Percentiles rank a stretch among this genome's conserved stretches.
phyloP scores from a whole-genome alignment of 2,329 filamentous ascomycete genomes.

The Penicillium sp. region DNA sequence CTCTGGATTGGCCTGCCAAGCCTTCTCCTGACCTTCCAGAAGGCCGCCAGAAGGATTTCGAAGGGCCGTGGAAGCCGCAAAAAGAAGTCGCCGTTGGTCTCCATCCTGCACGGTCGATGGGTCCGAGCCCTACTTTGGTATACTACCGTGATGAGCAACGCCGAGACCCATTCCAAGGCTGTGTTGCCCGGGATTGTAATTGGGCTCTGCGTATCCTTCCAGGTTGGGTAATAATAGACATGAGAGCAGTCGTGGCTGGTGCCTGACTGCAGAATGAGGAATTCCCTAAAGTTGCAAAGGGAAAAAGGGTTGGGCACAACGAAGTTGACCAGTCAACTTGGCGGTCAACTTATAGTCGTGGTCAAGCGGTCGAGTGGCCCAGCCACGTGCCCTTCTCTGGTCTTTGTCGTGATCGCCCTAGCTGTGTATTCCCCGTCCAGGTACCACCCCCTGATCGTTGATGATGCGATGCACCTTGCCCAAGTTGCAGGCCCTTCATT shows the following conservation, averaged over 20 bases:
- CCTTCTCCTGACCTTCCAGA: slow-evolving; percentile 27
- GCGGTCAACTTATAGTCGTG: not conserved
- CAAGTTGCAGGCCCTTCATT: not conserved
- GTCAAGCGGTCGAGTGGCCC: not conserved
- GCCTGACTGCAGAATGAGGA: not conserved
- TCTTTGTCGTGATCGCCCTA: slow-evolving; percentile 12
- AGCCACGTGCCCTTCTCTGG: slow-evolving; percentile 1
- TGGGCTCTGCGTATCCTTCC: not conserved
- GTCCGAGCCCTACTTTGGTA: slow-evolving; percentile 13
- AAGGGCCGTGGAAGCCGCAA: slow-evolving; percentile 16
- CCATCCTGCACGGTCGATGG: slow-evolving; percentile 17
- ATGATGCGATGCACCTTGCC: slow-evolving; percentile 1
- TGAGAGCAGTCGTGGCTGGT: not conserved
- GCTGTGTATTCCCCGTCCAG: not conserved
- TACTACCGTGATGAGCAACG: not conserved
- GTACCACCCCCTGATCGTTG: slow-evolving; percentile 5
- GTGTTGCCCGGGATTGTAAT: not conserved
- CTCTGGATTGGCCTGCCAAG: slow-evolving; percentile 20
- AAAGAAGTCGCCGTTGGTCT: slow-evolving; percentile 8
- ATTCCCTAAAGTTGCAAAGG: not conserved
- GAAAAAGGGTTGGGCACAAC: not conserved
- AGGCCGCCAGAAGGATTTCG: slow-evolving; percentile 25
- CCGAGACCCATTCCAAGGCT: slow-evolving; percentile 4
- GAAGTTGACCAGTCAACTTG: not conserved
- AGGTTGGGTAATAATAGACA: not conserved